Base-by-base conservation (phyloP, 1,139 yeast species). In the Saccharomyces hybrid region DNA sequence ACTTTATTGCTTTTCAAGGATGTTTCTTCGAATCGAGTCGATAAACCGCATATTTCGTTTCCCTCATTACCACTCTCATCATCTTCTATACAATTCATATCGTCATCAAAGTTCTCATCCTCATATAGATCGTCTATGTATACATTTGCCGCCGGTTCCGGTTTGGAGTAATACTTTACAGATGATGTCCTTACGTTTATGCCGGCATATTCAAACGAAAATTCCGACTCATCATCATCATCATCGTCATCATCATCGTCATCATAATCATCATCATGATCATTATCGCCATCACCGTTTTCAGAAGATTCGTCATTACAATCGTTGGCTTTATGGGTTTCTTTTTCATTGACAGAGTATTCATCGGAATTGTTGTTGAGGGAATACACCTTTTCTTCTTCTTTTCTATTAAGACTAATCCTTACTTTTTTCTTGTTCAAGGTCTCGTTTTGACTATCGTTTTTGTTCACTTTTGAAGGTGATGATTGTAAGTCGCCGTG, bases 181-280 rank as follows among this genome's bases (percentile, higher is more conserved):
- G 87, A 82, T 0, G 83, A 77, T 57, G 83, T 83, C 61, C 88
- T 70, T 2, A 87, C 88, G 25, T 81, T 80, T 7, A 66, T 50
- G 14, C 73, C 73, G 55, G 79, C 82, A 54, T 76, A 73, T 48
- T 82, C 84, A 62, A 83, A 83, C 0, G 87, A 82, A 62, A 83
- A 83, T 55, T 77, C 80, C 0, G 82, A 78, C 1, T 78, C 71
- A 7, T 72, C 62, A 41, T 62, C 68, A 9, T 64, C 62, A 13
- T 60, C 62, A 2, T 61, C 62, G 6, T 57, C 62, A 19, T 55
- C 57, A 14, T 53, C 57, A 11, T 58, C 58, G n/a, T 59, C 58
- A 27, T 59, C 58, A 27, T 32, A 19, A 8, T 47, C 52, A 11
- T 42, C 32, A 25, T 49, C 25, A 23, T 23, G 25, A 23, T 23